Percentiles rank a stretch among this genome's conserved stretches.
Evolutionary conservation across 768 basidiomycete genomes (phyloP).

Genomic region (Tulasnella sp.): DNA sequence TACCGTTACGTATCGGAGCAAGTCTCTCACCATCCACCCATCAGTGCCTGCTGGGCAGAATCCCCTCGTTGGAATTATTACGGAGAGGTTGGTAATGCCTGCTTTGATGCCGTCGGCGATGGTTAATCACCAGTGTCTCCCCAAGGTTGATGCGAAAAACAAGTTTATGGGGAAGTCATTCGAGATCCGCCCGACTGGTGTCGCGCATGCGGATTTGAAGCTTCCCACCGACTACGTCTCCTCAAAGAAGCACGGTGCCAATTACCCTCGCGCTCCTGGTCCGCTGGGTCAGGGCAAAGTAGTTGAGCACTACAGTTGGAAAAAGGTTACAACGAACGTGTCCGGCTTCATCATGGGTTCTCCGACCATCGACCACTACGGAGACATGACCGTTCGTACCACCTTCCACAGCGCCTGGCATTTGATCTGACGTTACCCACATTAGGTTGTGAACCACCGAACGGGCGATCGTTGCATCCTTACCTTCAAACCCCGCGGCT

Average conservation of each 20-base stretch:
- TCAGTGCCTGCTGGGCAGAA: slow-evolving; percentile 92
- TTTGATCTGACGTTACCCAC: neutral
- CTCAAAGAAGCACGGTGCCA: slow-evolving; percentile 9
- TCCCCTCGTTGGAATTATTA: slow-evolving; percentile 82
- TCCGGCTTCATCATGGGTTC: slow-evolving; percentile 89
- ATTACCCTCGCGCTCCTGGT: slow-evolving; percentile 13
- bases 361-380: slow-evolving; percentile 84
- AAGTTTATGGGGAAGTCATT: slow-evolving; percentile 95
- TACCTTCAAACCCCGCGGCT: slow-evolving; percentile 93
- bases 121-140: neutral
- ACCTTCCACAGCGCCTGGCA: neutral
- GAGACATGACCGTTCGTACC: slow-evolving; percentile 74
- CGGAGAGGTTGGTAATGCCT: slow-evolving; percentile 46
- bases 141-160: slow-evolving; percentile 86
- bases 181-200: slow-evolving; percentile 91
- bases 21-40: slow-evolving; percentile 94
- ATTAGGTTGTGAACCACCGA: slow-evolving; percentile 72
- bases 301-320: slow-evolving; percentile 88
- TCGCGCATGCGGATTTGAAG: slow-evolving; percentile 76
- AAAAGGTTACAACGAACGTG: slow-evolving; percentile 82
- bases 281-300: slow-evolving; percentile 33
- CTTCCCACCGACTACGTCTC: slow-evolving; percentile 55
- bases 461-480: slow-evolving; percentile 78
- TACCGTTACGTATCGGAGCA: slow-evolving; percentile 94
- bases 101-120: neutral